Base-by-base conservation (phyloP, 805 yeast genomes). In the Saccharomycopsis olivae region DNA sequence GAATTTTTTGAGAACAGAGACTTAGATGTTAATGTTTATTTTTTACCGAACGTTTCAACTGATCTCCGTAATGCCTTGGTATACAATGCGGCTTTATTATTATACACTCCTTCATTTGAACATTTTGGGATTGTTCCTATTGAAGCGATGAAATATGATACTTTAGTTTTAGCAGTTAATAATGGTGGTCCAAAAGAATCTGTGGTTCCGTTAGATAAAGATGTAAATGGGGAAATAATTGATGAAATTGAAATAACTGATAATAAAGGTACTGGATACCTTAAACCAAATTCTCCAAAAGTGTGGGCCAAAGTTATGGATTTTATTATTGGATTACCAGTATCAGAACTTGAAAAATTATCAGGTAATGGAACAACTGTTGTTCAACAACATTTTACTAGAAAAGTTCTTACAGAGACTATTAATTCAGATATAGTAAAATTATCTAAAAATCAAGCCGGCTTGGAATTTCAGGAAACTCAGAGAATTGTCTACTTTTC, bases 51-150 rank as follows among this genome's bases (percentile, higher is more conserved):
- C 0, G 73, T 89, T 6, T 69, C 82, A 30, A 67, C 86, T 1
- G 55, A 68, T 2, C 55, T 82, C 44, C 85, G 86, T 58, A 76
- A 67, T 54, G 62, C 69, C 2, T 65, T 92, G 20, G 61, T 92
- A 25, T 56, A 68, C 29, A 58, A 64, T 8, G 67, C 88, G 2
- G 68, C 69, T 35, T 50, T 82, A 41, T 65, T 92, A 17, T 60
- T 88, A 33, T 92, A 92, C 55, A 92, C 99, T 0, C 98, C 99
- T 2, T 68, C 82, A 0, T 71, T 71, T 51, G 98, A 92, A 58
- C 99, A 92, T 61, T 92, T 92, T 55, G 99, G 99, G 11, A 92
- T 92, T 48, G 99, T 92, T 8, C 99, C 99, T 1, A 67, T 92
- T 13, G 98, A 92, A 56, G 88, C 95, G 10, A 88, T 92, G 96